Percentiles rank a stretch among this genome's conserved stretches.
These are phyloP conservation scores for Clitocybe nebularis DNA, from an alignment of 1,284 basidiomycete species.

Conservation along the genomic window DNA sequence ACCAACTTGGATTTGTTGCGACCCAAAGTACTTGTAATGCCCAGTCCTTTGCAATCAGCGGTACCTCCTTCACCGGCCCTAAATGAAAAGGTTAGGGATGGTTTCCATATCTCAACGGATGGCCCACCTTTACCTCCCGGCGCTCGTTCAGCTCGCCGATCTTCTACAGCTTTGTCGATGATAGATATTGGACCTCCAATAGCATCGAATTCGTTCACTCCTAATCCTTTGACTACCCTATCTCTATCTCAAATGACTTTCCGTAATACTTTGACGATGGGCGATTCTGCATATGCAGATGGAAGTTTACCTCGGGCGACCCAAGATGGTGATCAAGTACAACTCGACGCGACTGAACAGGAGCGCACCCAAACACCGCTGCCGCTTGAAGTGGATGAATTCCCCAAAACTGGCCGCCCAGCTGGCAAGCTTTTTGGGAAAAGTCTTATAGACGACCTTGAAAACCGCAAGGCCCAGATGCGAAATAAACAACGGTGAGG, in stretches of 20 bases:
- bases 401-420: slow-evolving; percentile 41
- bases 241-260: slow-evolving; percentile 77
- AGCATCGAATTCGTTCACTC: slow-evolving; percentile 69
- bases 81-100: slow-evolving; percentile 39
- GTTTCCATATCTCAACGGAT: slow-evolving; percentile 61
- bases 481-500: slow-evolving; percentile 68
- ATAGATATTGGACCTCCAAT: slow-evolving; percentile 34
- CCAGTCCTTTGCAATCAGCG: slow-evolving; percentile 69
- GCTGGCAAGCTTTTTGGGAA: slow-evolving; percentile 77
- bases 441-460: slow-evolving; percentile 78
- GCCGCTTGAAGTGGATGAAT: slow-evolving; percentile 37
- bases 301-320: slow-evolving; percentile 57
- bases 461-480: slow-evolving; percentile 71
- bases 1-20: slow-evolving; percentile 73
- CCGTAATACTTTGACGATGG: slow-evolving; percentile 67
- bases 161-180: slow-evolving; percentile 34
- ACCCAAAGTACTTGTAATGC: slow-evolving; percentile 83
- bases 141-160: slow-evolving; percentile 50
- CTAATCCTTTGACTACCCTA: slow-evolving; percentile 69
- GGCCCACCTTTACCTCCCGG: slow-evolving; percentile 67
- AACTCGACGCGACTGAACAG: slow-evolving; percentile 39
- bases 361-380: slow-evolving; percentile 33
- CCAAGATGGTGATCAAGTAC: slow-evolving; percentile 68
- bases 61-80: slow-evolving; percentile 28
- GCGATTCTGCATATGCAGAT: slow-evolving; percentile 59